Conservation (phyloP, 306 rosid genomes). For the Quercus engelmannii region DNA sequence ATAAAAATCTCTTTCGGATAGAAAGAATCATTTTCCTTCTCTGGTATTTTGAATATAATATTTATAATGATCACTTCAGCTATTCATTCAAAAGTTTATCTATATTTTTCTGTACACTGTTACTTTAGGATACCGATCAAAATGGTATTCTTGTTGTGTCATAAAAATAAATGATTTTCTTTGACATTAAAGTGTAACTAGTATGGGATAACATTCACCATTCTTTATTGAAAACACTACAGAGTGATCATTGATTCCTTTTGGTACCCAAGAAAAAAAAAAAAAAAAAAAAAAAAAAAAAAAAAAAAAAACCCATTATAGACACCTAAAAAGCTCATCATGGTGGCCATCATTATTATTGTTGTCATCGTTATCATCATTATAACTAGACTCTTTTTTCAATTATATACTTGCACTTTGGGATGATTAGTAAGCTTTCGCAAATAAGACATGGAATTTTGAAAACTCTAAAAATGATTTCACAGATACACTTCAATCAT, state of each 20-base stretch:
- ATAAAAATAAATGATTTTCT: background rate
- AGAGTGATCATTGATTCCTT: background rate
- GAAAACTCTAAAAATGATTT: background rate
- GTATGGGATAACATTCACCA: background rate
- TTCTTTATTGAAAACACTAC: background rate
- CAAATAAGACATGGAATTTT: background rate
- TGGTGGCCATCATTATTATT: background rate
- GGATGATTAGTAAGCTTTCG: too few relatives aligned
- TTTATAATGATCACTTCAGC: background rate
- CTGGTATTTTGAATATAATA: slow-evolving; percentile 5
- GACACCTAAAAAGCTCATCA: background rate
- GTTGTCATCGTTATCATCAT: background rate
- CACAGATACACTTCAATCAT: background rate
- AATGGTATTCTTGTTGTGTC: background rate
- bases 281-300: background rate
- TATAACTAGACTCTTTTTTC: background rate
- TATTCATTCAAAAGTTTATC: background rate
- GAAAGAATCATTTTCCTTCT: background rate
- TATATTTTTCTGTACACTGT: background rate
- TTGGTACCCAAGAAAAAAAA: background rate
- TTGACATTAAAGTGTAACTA: background rate
- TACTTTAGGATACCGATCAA: background rate
- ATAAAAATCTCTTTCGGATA: too few relatives aligned
- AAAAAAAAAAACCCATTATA: background rate
- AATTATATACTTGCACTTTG: too few relatives aligned